Base-by-base conservation (phyloP, 441 rosid genomes). In the Sinapis alba region DNA sequence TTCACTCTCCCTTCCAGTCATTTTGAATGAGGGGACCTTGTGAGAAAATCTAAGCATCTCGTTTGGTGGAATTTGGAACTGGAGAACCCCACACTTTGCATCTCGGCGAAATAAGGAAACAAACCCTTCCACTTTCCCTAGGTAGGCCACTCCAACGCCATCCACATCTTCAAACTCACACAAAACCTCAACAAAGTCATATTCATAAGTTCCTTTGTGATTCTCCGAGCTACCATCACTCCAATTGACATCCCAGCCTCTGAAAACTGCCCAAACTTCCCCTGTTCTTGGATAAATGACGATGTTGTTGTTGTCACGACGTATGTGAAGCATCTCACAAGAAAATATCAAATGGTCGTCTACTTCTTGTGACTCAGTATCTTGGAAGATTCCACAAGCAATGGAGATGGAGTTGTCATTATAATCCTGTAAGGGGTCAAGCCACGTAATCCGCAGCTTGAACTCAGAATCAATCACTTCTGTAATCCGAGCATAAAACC, bases 231-330 rank as follows among this genome's bases (percentile, higher is more conserved):
- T 76, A 71, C 54, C 21, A 47, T 78, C 71, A 71, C 64, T 83
- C 97, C 92, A 89, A 41, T 78, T 80, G 19, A 84, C 69, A 83
- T 84, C 77, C 97, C 98, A 96, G 79, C 88, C 71, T 83, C 85
- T 91, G 78, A 89, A 90, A 72, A 93, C 58, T 62, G 95, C 99
- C 97, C 98, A 93, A 18, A 84, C 83, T 81, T 93, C 93, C 47
- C 99, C 97, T 60, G 76, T 76, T 68, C 76, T 82, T 18, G 99
- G 98, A 81, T 81, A 84, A 79, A 96, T 84, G 47, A 71, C 71
- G 50, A 80, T 83, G 30, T 27, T 32, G 62, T 27, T 32, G 62
- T 62, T 66, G 69, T 74, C 61, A 21, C 26, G 63, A 69, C 50
- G 43, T 60, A 69, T 19, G 74, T 73, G 73, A 81, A 45, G 12